Conservation (phyloP, 2,329 filamentous ascomycete species). For the Hypocreales sp. region DNA sequence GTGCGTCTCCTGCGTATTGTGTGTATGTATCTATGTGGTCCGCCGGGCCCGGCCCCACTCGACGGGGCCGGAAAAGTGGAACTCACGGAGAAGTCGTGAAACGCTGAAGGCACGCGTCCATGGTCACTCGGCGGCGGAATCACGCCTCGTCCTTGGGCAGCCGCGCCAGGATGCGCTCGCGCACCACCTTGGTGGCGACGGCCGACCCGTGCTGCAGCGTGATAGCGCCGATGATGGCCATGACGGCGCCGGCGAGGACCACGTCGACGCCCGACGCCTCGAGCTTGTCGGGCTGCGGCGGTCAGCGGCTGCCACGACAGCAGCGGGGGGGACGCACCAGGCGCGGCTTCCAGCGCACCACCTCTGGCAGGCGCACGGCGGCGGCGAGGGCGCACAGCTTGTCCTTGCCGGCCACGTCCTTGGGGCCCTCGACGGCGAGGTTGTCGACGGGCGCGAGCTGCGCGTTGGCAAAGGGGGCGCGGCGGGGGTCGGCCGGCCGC, state of each 20-base stretch:
- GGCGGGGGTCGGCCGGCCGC: constrained; percentile 31
- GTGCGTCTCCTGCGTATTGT: no score
- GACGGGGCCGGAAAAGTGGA: no score
- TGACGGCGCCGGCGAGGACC: constrained; percentile 63
- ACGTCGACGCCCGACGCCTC: constrained; percentile 56
- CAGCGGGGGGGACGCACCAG: constrained; percentile 39
- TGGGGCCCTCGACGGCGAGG: constrained; percentile 45
- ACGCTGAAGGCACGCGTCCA: no score
- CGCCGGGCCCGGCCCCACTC: no score
- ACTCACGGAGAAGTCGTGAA: no score
- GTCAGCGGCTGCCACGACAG: constrained; percentile 2
- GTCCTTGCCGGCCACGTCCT: constrained; percentile 44
- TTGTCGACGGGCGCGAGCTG: constrained; percentile 61
- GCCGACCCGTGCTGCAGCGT: constrained; percentile 77
- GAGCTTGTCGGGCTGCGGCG: constrained; percentile 45
- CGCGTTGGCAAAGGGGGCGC: constrained; percentile 53
- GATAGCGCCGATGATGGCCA: constrained; percentile 77
- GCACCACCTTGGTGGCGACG: constrained; percentile 57
- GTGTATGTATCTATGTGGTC: no score
- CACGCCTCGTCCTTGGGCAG: constrained; percentile 8
- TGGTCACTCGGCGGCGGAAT: no score
- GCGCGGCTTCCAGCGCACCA: constrained; percentile 80
- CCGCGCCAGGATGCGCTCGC: constrained; percentile 53
- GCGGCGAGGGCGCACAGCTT: constrained; percentile 54
- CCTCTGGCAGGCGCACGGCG: constrained; percentile 53